These are phyloP conservation scores for Yamadazyma membranifaciens DNA, from an alignment of 1,139 yeast species.

Conservation along the genomic window DNA sequence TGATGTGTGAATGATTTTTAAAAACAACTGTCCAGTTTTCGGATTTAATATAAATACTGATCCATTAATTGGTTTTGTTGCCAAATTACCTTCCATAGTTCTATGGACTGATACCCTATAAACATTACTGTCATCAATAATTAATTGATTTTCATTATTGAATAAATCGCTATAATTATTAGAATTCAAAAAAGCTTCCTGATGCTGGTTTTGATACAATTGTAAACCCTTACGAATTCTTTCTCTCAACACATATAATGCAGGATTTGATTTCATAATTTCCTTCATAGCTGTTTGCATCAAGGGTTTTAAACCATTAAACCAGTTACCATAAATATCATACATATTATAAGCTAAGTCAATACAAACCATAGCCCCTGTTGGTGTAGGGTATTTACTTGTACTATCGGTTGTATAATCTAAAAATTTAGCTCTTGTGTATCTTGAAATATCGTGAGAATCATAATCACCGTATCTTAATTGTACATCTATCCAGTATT, in stretches of 20 bases:
- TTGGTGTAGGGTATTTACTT: constrained; percentile 87
- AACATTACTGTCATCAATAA: constrained; percentile 90
- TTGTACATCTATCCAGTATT: constrained; percentile 95
- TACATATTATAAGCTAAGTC: constrained; percentile 96
- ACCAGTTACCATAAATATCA: constrained; percentile 97
- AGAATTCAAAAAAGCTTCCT: constrained; percentile 86
- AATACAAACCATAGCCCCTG: constrained; percentile 87
- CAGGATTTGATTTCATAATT: constrained; percentile 94
- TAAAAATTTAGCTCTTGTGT: constrained; percentile 86
- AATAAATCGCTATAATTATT: constrained; percentile 88
- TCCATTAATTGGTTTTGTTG: constrained; percentile 93
- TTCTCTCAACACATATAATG: constrained; percentile 86
- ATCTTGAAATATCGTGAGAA: constrained; percentile 93
- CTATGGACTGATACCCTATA: constrained; percentile 92
- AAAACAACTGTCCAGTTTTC: constrained; percentile 80
- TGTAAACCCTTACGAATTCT: constrained; percentile 93
- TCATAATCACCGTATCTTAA: constrained; percentile 96
- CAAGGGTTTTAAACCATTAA: constrained; percentile 88
- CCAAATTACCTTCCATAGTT: constrained; percentile 89
- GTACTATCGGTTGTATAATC: constrained; percentile 90
- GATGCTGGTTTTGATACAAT: constrained; percentile 89
- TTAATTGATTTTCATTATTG: constrained; percentile 76
- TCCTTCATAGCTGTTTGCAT: constrained; percentile 91
- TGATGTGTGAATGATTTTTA: constrained; percentile 88
- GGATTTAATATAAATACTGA: constrained; percentile 90